These are phyloP conservation scores for Lichtheimia ramosa DNA, from an alignment of 371 early-diverging fungal genomes.

Conservation along the genomic window DNA sequence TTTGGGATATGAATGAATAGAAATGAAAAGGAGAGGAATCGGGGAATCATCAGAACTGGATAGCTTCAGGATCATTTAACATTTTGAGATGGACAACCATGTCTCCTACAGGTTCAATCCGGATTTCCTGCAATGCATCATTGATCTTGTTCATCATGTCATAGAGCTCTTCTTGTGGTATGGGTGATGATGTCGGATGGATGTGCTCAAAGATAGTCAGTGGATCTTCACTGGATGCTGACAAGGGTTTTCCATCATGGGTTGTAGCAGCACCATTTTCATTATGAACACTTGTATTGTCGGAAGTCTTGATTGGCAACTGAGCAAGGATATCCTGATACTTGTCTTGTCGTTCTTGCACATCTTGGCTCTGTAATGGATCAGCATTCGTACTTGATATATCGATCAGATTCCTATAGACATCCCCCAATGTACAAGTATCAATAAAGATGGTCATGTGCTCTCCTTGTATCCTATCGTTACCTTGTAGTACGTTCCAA, in stretches of 20 bases:
- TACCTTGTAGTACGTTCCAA: constrained; percentile 51
- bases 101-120: constrained; percentile 46
- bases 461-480: background rate
- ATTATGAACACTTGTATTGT: constrained; percentile 6
- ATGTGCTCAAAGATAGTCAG: constrained; percentile 2
- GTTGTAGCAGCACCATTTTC: background rate
- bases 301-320: constrained; percentile 10
- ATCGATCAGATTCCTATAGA: constrained; percentile 48
- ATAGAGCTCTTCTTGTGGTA: constrained; percentile 19
- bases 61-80: constrained; percentile 17
- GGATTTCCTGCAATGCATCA: constrained; percentile 40
- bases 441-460: background rate
- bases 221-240: constrained; percentile 17
- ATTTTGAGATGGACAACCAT: constrained; percentile 52
- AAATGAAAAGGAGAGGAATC: too few species aligned
- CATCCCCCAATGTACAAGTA: too few species aligned
- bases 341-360: constrained; percentile 44
- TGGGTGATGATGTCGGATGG: background rate
- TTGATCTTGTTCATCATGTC: constrained; percentile 46
- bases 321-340: constrained; percentile 32
- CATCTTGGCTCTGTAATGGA: constrained; percentile 45
- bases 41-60: background rate
- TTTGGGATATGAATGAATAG: too few species aligned
- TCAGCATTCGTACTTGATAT: constrained; percentile 47
- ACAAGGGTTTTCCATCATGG: constrained; percentile 28